Evolutionary conservation across 179 eudicot genomes (phyloP).

Genomic region (Spergularia azorica): DNA sequence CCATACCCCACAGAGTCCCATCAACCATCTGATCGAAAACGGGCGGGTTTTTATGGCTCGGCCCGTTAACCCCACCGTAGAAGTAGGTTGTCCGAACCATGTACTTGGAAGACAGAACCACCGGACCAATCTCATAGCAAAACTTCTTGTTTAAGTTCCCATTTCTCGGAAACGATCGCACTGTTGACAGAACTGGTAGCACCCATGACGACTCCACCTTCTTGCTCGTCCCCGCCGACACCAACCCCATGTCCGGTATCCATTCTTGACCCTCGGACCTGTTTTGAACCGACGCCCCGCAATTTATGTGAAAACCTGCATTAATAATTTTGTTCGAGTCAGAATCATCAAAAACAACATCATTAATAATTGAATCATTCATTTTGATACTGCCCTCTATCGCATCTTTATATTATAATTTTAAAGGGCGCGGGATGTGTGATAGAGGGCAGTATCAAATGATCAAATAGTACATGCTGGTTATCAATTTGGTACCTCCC

Average conservation of each 20-base stretch:
- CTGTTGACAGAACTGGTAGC: constrained; percentile 51
- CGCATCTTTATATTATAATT: not conserved
- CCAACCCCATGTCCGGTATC: constrained; percentile 54
- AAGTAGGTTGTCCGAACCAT: constrained; percentile 76
- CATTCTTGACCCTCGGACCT: constrained; percentile 43
- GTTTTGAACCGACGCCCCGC: constrained; percentile 52
- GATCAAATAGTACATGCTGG: not conserved
- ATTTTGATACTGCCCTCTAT: not conserved
- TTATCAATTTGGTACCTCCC: not conserved
- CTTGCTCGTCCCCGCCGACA: constrained; percentile 48
- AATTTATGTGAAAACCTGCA: constrained; percentile 61
- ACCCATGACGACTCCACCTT: constrained; percentile 32
- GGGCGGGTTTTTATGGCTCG: constrained; percentile 43
- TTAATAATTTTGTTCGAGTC: too few species aligned
- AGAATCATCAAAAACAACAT: not conserved
- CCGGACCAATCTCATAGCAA: constrained; percentile 69
- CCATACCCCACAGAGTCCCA: constrained; percentile 75
- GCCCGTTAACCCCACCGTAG: constrained; percentile 80
- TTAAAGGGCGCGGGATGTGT: not conserved
- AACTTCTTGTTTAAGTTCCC: constrained; percentile 56
- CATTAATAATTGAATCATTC: not conserved
- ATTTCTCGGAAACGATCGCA: constrained; percentile 57
- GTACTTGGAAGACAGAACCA: constrained; percentile 49
- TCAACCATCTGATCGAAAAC: constrained; percentile 94
- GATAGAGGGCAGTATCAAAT: not conserved